A percentile compares a stretch with the other conserved stretches of the same genome.
Evolutionary conservation across 2,329 filamentous ascomycete genomes (phyloP).

Genomic region (Fusarium concolor): DNA sequence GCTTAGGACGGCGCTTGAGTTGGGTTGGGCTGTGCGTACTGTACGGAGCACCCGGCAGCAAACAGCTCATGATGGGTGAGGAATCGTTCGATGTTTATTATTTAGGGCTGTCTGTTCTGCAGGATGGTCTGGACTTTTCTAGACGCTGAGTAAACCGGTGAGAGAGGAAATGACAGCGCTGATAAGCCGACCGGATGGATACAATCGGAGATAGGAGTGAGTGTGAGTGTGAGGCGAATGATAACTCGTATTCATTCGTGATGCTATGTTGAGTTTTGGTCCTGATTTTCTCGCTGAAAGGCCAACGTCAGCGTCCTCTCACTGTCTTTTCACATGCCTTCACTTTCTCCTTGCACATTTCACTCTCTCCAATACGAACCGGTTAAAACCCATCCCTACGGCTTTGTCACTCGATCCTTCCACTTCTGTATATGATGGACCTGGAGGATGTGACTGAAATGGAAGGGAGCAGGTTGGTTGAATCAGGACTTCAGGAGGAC

Average conservation of each 20-base stretch:
- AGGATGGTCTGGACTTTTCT: conserved; percentile 5
- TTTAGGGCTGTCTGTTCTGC: conserved; percentile 19
- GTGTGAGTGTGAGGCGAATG: background rate
- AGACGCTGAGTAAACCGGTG: conserved; percentile 12
- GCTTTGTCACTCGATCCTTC: background rate
- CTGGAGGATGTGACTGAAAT: no score
- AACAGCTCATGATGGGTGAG: conserved; percentile 35
- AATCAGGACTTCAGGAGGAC: no score
- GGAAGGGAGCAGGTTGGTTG: background rate
- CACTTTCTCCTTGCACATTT: no score
- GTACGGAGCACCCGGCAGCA: conserved; percentile 30
- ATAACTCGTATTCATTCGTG: background rate
- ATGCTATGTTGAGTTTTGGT: background rate
- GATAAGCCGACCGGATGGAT: background rate
- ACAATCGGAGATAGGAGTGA: background rate
- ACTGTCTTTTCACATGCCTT: background rate
- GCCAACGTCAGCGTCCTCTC: background rate
- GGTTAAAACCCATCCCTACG: no score
- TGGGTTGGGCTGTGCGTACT: conserved; percentile 27
- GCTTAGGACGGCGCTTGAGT: conserved; percentile 10
- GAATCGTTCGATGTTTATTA: conserved; percentile 35
- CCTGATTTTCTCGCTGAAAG: background rate
- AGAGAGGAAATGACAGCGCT: background rate
- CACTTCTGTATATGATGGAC: no score
- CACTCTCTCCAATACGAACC: background rate